Evolutionary conservation across 352 stramenopile genomes (phyloP).

Genomic region (Globisporangium carolinianum): DNA sequence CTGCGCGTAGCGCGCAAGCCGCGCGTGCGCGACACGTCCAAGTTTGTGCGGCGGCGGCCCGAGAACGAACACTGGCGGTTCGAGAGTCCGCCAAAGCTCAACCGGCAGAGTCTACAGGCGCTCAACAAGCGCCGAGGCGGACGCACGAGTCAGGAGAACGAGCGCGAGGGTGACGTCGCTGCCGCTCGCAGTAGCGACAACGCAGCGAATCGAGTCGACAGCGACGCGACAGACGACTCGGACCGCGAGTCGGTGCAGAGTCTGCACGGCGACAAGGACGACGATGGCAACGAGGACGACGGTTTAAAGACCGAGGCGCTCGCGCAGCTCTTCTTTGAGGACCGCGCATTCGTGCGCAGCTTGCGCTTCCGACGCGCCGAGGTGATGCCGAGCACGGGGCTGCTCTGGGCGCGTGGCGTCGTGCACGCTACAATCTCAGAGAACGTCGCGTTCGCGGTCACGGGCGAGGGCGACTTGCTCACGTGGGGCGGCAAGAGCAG

Average conservation of each 20-base stretch:
- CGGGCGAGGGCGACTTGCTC: conserved; percentile 76
- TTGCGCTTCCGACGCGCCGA: conserved; percentile 58
- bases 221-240: background rate
- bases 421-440: conserved; percentile 74
- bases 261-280: background rate
- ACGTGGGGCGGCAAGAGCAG: conserved; percentile 83
- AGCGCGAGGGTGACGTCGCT: background rate
- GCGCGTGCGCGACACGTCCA: conserved; percentile 11
- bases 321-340: conserved; percentile 58
- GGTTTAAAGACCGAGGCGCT: conserved; percentile 43
- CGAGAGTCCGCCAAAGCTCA: conserved; percentile 52
- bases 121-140: conserved; percentile 16
- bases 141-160: conserved; percentile 2
- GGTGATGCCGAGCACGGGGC: conserved; percentile 85
- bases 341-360: conserved; percentile 55
- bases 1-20: conserved; percentile 11
- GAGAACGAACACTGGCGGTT: conserved; percentile 72
- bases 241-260: conserved; percentile 6
- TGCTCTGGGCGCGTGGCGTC: conserved; percentile 86
- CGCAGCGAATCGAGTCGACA: background rate
- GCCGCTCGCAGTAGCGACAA: background rate
- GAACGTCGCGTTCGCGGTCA: conserved; percentile 84
- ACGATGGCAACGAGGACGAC: conserved; percentile 6
- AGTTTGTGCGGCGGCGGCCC: conserved; percentile 48
- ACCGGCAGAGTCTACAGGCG: conserved; percentile 23